These are phyloP conservation scores for Fusarium veterinarium DNA, from an alignment of 2,329 filamentous ascomycete genomes.

Conservation along the genomic window DNA sequence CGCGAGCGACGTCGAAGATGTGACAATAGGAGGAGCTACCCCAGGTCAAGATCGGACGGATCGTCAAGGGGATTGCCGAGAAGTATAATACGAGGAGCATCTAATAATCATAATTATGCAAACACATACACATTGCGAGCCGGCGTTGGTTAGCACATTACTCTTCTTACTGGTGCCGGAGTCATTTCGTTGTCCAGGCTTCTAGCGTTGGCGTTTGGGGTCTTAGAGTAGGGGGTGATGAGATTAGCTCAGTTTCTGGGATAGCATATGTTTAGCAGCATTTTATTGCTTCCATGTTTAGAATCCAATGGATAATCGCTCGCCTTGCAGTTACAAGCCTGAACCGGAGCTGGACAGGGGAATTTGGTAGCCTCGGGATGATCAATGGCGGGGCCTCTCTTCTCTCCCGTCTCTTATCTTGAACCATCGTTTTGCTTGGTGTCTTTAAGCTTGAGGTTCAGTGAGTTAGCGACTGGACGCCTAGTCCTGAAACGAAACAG, in stretches of 20 bases:
- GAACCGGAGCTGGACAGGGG: constrained; percentile 2
- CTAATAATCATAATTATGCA: constrained; percentile 30
- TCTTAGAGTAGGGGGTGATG: constrained; percentile 18
- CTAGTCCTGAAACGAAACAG: constrained; percentile 36
- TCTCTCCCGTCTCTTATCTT: constrained; percentile 15
- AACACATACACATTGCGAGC: constrained; percentile 28
- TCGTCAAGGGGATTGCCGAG: constrained; percentile 8
- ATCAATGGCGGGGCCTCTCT: constrained; percentile 16
- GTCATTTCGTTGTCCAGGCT: constrained; percentile 39
- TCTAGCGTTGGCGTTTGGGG: constrained; percentile 47
- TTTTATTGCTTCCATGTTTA: constrained; percentile 10
- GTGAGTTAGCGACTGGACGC: not conserved
- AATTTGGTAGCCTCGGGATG: not conserved
- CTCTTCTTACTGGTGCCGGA: constrained; percentile 36
- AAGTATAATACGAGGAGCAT: constrained; percentile 25
- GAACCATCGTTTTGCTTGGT: constrained; percentile 1
- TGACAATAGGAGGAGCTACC: constrained; percentile 13
- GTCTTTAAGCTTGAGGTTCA: not conserved
- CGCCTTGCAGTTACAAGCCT: constrained; percentile 1
- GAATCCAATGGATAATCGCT: constrained; percentile 4
- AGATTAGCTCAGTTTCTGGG: constrained; percentile 20
- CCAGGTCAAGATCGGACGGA: constrained; percentile 16
- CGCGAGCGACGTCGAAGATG: constrained; percentile 38
- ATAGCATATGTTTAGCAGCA: constrained; percentile 17
- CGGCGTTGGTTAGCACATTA: constrained; percentile 32